A percentile compares a stretch with the other conserved stretches of the same genome.
phyloP scores from a whole-genome alignment of 441 rosid species.

The Gossypium armourianum region DNA sequence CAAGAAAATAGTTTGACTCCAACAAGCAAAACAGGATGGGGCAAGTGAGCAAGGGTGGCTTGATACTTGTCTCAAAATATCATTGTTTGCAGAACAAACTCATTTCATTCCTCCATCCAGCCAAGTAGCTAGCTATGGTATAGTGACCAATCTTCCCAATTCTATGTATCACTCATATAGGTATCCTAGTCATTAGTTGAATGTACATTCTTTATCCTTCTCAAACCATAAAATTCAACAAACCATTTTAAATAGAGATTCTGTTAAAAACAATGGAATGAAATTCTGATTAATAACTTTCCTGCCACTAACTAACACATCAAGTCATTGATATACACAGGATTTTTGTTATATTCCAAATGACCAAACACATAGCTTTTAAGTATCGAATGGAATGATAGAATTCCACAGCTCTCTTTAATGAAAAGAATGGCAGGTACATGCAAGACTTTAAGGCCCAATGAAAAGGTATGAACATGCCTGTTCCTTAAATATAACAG shows the following conservation, averaged over 20 bases:
- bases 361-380: not conserved
- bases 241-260: constrained; percentile 8
- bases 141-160: not conserved
- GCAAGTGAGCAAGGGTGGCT: not conserved
- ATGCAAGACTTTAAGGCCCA: constrained; percentile 15
- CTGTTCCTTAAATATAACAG: constrained; percentile 89
- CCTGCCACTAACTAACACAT: not conserved
- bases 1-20: not conserved
- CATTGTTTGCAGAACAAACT: not conserved
- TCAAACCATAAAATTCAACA: not conserved
- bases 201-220: not conserved
- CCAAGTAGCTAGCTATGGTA: not conserved
- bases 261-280: not conserved
- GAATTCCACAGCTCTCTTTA: not conserved
- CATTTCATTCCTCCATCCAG: not conserved
- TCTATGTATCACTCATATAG: not conserved
- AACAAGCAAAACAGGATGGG: not conserved
- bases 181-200: not conserved
- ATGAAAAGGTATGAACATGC: constrained; percentile 28
- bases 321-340: not conserved
- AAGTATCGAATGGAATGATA: not conserved
- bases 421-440: constrained; percentile 11
- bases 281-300: not conserved
- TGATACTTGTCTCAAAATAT: not conserved
- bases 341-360: not conserved